A percentile compares a stretch with the other conserved stretches of the same genome.
phyloP scores from a whole-genome alignment of 352 stramenopile genomes.

The Phytophthora boehmeriae region DNA sequence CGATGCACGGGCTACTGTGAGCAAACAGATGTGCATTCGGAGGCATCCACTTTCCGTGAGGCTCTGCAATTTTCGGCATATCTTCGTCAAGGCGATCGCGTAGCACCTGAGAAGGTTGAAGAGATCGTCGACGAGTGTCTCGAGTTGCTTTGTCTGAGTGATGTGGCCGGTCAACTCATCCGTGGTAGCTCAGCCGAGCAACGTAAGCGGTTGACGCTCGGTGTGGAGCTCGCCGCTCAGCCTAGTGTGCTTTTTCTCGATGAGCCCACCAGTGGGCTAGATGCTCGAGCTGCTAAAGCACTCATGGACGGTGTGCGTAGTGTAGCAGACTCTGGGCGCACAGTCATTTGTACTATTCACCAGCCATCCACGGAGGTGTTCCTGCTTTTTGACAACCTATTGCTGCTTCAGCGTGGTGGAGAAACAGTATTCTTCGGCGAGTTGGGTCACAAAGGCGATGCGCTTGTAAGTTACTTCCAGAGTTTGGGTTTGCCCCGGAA shows the following conservation, averaged over 20 bases:
- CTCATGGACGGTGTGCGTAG: constrained; percentile 64
- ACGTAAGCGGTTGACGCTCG: constrained; percentile 55
- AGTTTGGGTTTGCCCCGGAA: constrained; percentile 32
- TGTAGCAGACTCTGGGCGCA: constrained; percentile 72
- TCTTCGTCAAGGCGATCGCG: constrained; percentile 57
- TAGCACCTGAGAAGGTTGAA: constrained; percentile 30
- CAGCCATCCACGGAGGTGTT: constrained; percentile 50
- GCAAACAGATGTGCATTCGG: constrained; percentile 90
- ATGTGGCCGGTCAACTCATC: constrained; percentile 51
- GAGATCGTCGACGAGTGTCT: constrained; percentile 80
- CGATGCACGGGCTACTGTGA: constrained; percentile 64
- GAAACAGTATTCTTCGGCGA: constrained; percentile 86
- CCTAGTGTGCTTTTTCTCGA: constrained; percentile 61
- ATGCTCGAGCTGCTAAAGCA: constrained; percentile 67
- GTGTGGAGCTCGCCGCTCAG: constrained; percentile 52
- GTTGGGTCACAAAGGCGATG: constrained; percentile 58
- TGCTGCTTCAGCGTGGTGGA: constrained; percentile 87
- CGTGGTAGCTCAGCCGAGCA: constrained; percentile 53
- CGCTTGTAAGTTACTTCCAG: constrained; percentile 68
- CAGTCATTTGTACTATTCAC: constrained; percentile 72
- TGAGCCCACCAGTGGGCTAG: constrained; percentile 69
- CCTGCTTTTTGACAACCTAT: constrained; percentile 81
- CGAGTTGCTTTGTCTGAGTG: constrained; percentile 71
- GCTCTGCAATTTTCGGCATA: constrained; percentile 90
- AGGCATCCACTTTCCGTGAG: constrained; percentile 90